Evolutionary conservation across 2,329 filamentous ascomycete species (phyloP).

Genomic region (Penicillium sumatraense): DNA sequence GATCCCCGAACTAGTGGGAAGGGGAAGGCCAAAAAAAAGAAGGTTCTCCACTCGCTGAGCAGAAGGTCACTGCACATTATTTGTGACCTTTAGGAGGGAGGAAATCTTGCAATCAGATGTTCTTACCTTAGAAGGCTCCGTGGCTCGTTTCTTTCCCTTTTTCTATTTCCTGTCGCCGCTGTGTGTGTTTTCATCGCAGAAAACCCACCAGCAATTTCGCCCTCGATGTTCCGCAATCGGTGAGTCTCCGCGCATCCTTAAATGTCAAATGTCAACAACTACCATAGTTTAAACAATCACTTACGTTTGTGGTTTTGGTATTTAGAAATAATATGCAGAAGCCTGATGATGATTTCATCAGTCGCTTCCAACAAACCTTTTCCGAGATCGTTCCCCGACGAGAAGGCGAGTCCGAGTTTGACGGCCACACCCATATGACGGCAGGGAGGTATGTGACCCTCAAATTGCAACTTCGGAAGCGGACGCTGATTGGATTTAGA

Average conservation of each 20-base stretch:
- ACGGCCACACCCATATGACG: constrained; percentile 28
- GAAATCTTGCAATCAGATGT: neutral
- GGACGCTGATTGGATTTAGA: constrained; percentile 12
- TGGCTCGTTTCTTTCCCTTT: neutral
- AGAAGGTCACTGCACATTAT: neutral
- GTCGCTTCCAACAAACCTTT: constrained; percentile 82
- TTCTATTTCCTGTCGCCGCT: too few relatives aligned
- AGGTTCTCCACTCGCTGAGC: neutral
- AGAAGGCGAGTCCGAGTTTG: constrained; percentile 39
- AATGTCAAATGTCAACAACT: neutral
- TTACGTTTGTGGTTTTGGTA: constrained; percentile 1
- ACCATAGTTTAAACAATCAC: neutral
- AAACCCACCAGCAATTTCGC: constrained; percentile 8
- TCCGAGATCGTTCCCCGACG: constrained; percentile 67
- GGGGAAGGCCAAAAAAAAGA: neutral
- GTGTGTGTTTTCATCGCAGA: neutral
- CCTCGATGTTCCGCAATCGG: constrained; percentile 55
- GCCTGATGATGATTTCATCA: constrained; percentile 81
- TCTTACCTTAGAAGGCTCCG: neutral
- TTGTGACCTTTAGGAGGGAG: neutral
- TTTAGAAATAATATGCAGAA: constrained; percentile 78
- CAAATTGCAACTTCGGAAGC: neutral
- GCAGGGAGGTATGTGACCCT: constrained; percentile 28
- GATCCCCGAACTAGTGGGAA: neutral
- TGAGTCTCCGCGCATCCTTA: constrained; percentile 37